Evolutionary conservation across 208 protist genomes (phyloP), one percentile per base, ranked within the genome.

Genomic region (Leishmania guyanensis): DNA sequence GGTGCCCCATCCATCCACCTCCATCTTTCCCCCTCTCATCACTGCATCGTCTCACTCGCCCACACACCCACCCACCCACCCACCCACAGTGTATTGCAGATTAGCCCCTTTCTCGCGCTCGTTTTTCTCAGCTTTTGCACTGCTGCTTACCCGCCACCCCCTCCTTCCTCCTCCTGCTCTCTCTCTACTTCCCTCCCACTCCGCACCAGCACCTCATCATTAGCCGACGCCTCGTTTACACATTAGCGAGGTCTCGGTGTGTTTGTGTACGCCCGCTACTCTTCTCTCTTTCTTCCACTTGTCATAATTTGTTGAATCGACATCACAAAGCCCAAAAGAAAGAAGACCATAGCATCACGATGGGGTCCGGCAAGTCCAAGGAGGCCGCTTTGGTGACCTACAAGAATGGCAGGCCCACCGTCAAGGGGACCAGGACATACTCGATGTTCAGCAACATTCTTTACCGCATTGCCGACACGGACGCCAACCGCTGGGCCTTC

Each of bases 401-500:
- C 81, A 86, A 87, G 83, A 91, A 96, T 62, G 93, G 91, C 64
- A 87, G 85, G 81, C 93, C 93, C 22, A 92, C 75, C 5, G 85
- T 95, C 64, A 86, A 86, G 39, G 84, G 85, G 16, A 90, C 80
- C 20, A 33, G 77, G 2, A 86, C 88, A 39, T 86, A 89, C 68
- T 86, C 91, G 33, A 96, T 96, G 93, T 96, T 95, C 79, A 94
- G 92, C 78, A 86, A 89, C 68, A 69, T 89, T 6, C 84, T 96
- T 56, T 96, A 84, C 76, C 91, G 93, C 84, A 91, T 93, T 54
- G 83, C 87, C 48, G 89, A 95, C 84, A 86, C 80, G 26, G 83
- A 91, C 2, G 68, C 80, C 17, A 84, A 79, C 51, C 86, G 82
- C 14, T 96, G 93, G 91, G 91, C 85, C 43, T 96, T 96, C 79